Base-by-base conservation (phyloP, 345 rosid genomes). In the Bruguiera gymnorhiza region DNA sequence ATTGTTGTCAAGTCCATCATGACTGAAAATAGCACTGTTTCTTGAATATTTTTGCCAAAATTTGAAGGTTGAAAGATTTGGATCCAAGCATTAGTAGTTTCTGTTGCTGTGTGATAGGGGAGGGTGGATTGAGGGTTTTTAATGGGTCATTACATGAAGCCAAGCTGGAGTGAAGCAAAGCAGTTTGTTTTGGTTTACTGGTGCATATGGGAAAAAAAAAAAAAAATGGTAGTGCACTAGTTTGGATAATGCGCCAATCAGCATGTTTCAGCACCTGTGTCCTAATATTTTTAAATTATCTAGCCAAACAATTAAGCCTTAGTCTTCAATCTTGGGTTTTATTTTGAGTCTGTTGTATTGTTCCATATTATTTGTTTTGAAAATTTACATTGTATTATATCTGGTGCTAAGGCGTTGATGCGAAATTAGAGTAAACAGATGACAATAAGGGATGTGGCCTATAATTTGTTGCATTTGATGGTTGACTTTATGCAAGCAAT, bases 61-160 rank as follows among this genome's bases (percentile, higher is more conserved):
- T 66, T 66, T 51, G 34, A 34, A 66, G 32, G 64, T 66, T 76
- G 68, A 61, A 20, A 46, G 75, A 71, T 70, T 56, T 75, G 32
- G 72, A 76, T 63, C 64, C 69, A 56, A 54, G 79, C 13, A 63
- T 66, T n/a, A 66, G 75, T 39, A 56, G 62, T 29, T 75, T 67
- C n/a, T 70, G 75, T 65, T 71, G 60, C 36, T 32, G 32, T 18
- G 34, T 37, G 15, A 4, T 71, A 26, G 72, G 54, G 68, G 62
- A 65, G 23, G 31, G 63, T 50, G 57, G 36, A 29, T 27, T 74
- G 16, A 30, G 26, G 31, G 63, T 72, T 63, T 63, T 67, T 19
- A 48, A 27, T 48, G 32, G 57, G 68, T 72, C 71, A 31, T 62
- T 67, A 15, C 56, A 55, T 34, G 50, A 62, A 46, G 73, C 70